These are phyloP conservation scores for Vaccinium myrtillus DNA, from an alignment of 148 eudicot genomes.

Conservation along the genomic window DNA sequence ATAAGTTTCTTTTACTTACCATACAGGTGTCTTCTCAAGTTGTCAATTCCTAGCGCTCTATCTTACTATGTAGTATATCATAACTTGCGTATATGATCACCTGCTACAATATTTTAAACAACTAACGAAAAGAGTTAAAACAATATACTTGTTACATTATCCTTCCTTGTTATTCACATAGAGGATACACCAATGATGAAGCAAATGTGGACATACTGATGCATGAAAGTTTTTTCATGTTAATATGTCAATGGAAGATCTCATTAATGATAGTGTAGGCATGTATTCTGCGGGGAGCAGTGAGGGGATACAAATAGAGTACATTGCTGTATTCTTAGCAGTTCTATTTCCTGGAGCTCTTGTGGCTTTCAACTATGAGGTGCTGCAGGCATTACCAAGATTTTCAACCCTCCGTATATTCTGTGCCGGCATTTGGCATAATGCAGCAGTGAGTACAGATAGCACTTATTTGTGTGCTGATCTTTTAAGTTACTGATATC, in stretches of 20 bases:
- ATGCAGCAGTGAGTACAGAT: conserved; percentile 69
- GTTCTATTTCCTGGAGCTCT: conserved; percentile 88
- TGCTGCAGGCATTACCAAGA: conserved; percentile 55
- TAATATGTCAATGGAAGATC: conserved; percentile 20
- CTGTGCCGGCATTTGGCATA: conserved; percentile 98
- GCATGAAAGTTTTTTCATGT: conserved; percentile 10
- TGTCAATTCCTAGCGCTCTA: not conserved
- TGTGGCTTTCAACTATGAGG: conserved; percentile 75
- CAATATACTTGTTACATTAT: too few species aligned
- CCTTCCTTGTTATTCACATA: not conserved
- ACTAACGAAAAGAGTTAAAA: not conserved
- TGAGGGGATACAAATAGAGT: conserved; percentile 86
- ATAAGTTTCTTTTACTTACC: not conserved
- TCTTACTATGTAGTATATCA: not conserved
- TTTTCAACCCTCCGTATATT: conserved; percentile 74
- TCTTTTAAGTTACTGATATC: not conserved
- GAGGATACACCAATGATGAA: not conserved
- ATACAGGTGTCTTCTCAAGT: not conserved
- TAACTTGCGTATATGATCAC: not conserved
- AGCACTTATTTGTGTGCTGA: not conserved
- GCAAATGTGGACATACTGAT: conserved; percentile 11
- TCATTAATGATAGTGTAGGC: conserved; percentile 43
- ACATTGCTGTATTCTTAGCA: conserved; percentile 80
- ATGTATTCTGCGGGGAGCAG: conserved; percentile 49
- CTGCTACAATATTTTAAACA: not conserved